A percentile compares a stretch with the other conserved stretches of the same genome.
Evolutionary conservation across 169 alveolate species (phyloP).

Genomic region (Plasmodium malariae): DNA sequence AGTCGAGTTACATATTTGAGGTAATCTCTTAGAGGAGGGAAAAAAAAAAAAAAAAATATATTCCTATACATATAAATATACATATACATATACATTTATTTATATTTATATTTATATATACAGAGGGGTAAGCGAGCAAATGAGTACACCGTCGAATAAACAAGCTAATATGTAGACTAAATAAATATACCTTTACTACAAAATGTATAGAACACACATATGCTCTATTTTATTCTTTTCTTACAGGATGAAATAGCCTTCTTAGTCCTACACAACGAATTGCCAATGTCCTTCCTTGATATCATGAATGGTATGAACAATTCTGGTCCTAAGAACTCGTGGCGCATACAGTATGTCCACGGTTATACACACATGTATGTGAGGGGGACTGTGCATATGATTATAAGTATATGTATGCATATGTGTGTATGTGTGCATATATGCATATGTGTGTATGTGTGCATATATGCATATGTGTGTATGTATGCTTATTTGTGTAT

Average conservation of each 20-base stretch:
- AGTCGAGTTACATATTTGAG: slow-evolving; percentile 39
- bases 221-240: background rate
- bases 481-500: background rate
- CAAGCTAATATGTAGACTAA: no score
- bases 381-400: background rate
- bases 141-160: no score
- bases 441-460: background rate
- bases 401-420: background rate
- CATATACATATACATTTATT: background rate
- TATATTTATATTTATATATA: no score
- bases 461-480: background rate
- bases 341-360: no score
- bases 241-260: slow-evolving; percentile 62
- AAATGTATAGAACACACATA: no score
- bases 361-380: no score
- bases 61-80: background rate
- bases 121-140: no score
- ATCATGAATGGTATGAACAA: slow-evolving; percentile 28
- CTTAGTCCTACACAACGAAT: slow-evolving; percentile 28
- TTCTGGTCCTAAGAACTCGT: no score
- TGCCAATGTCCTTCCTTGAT: slow-evolving; percentile 61
- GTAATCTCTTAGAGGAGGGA: background rate
- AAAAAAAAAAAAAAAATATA: background rate
- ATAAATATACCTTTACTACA: no score
- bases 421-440: background rate